Percentiles rank a stretch among this genome's conserved stretches.
phyloP scores from a whole-genome alignment of 139 green algal genomes.

The Auxenochlorella pyrenoidosa region DNA sequence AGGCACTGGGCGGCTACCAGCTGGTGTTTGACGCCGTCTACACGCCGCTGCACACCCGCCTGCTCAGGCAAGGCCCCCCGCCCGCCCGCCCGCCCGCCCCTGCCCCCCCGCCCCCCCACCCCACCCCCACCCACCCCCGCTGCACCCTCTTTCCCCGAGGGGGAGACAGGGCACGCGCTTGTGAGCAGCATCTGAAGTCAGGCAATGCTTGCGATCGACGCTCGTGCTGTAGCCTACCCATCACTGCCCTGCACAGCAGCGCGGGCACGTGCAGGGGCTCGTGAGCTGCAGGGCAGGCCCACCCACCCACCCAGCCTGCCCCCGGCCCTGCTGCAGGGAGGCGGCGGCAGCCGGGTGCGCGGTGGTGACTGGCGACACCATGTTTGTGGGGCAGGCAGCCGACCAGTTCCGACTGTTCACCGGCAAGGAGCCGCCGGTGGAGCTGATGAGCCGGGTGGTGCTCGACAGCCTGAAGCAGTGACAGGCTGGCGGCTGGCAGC shows the following conservation, averaged over 20 bases:
- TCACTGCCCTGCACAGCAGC: no score
- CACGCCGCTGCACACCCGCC: constrained; percentile 89
- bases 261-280: no score
- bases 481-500: no score
- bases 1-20: constrained; percentile 58
- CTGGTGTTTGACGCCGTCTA: constrained; percentile 99
- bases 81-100: no score
- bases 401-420: constrained; percentile 92
- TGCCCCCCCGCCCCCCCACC: no score
- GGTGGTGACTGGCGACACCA: constrained; percentile 84
- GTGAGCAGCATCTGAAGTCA: no score
- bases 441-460: constrained; percentile 72
- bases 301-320: no score
- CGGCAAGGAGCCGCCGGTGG: constrained; percentile 60
- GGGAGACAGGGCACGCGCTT: no score
- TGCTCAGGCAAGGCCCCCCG: constrained; percentile 57
- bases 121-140: constrained; percentile 49
- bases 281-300: no score
- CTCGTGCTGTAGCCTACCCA: no score
- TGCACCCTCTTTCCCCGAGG: no score
- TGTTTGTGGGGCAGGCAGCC: constrained; percentile 98
- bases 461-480: constrained; percentile 37
- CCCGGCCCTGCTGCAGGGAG: neutral
- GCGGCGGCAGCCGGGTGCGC: constrained; percentile 48
- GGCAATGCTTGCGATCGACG: no score